Conservation (phyloP, 805 yeast genomes). For the Limtongia smithiae region DNA sequence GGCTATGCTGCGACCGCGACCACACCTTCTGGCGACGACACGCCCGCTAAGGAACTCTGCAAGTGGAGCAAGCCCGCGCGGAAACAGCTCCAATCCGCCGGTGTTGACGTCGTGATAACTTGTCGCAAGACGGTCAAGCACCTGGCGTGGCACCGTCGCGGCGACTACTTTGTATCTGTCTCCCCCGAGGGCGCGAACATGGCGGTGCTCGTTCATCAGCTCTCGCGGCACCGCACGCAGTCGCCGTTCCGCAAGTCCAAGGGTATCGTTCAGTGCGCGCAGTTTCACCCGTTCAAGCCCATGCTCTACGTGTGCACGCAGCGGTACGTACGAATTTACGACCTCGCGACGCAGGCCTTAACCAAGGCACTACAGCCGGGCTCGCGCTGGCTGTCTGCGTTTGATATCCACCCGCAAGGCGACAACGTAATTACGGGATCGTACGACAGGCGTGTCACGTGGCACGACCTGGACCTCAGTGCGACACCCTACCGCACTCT, state of each 20-base stretch:
- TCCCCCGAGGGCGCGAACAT: constrained; percentile 89
- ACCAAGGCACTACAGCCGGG: constrained; percentile 88
- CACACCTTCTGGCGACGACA: constrained; percentile 36
- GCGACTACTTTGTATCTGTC: constrained; percentile 95
- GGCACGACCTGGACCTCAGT: constrained; percentile 94
- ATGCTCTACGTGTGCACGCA: constrained; percentile 84
- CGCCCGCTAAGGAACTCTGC: constrained; percentile 46
- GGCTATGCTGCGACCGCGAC: constrained; percentile 66
- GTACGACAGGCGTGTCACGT: constrained; percentile 87
- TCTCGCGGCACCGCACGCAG: constrained; percentile 90
- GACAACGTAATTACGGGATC: constrained; percentile 91
- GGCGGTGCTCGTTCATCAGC: constrained; percentile 88
- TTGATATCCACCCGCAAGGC: constrained; percentile 92
- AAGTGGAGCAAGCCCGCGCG: constrained; percentile 57
- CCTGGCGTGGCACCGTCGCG: constrained; percentile 93
- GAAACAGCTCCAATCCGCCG: constrained; percentile 55
- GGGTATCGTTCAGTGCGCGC: constrained; percentile 93
- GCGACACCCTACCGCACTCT: constrained; percentile 91
- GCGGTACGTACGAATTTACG: constrained; percentile 85
- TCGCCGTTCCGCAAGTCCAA: constrained; percentile 90
- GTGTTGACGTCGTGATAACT: constrained; percentile 70
- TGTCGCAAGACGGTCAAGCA: constrained; percentile 66
- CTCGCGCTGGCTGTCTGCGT: constrained; percentile 86
- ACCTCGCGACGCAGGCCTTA: constrained; percentile 78
- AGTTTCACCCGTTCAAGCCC: constrained; percentile 95